A percentile compares a stretch with the other conserved stretches of the same genome.
phyloP scores from a whole-genome alignment of 176 grass and related monocot species.

The Olyra latifolia region DNA sequence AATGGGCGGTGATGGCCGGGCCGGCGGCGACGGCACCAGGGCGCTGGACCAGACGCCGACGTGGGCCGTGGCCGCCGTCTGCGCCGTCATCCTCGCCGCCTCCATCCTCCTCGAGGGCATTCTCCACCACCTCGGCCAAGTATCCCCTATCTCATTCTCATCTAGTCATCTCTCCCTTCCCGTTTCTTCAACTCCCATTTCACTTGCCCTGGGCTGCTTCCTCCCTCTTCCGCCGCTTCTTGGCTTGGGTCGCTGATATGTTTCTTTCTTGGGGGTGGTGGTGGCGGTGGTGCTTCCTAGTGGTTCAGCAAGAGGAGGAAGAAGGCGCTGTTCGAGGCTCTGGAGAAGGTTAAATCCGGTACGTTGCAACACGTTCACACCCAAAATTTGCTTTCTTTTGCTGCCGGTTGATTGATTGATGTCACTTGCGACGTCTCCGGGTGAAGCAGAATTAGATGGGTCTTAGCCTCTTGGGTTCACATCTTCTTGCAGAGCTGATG shows the following conservation, averaged over 20 bases:
- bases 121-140: slow-evolving; percentile 63
- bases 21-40: slow-evolving; percentile 33
- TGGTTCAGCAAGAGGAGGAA: slow-evolving; percentile 67
- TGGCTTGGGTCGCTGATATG: not conserved
- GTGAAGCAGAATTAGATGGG: slow-evolving; percentile 14
- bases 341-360: slow-evolving; percentile 92
- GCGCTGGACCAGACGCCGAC: slow-evolving; percentile 83
- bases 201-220: not conserved
- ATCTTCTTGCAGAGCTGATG: slow-evolving; percentile 78
- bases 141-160: not conserved
- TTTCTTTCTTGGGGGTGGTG: not conserved
- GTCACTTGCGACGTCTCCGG: not conserved
- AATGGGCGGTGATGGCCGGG: slow-evolving; percentile 29
- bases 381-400: not conserved
- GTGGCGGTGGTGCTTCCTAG: slow-evolving; percentile 35
- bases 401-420: not conserved
- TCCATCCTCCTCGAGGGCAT: slow-evolving; percentile 77
- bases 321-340: slow-evolving; percentile 60
- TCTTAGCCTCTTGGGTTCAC: not conserved
- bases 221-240: not conserved
- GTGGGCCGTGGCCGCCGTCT: slow-evolving; percentile 73
- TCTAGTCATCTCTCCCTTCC: not conserved
- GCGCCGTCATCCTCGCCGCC: slow-evolving; percentile 66
- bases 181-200: not conserved
- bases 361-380: not conserved